Percentiles rank a stretch among this genome's conserved stretches.
Evolutionary conservation across 805 yeast species (phyloP).

Genomic region (Hanseniaspora vineae): DNA sequence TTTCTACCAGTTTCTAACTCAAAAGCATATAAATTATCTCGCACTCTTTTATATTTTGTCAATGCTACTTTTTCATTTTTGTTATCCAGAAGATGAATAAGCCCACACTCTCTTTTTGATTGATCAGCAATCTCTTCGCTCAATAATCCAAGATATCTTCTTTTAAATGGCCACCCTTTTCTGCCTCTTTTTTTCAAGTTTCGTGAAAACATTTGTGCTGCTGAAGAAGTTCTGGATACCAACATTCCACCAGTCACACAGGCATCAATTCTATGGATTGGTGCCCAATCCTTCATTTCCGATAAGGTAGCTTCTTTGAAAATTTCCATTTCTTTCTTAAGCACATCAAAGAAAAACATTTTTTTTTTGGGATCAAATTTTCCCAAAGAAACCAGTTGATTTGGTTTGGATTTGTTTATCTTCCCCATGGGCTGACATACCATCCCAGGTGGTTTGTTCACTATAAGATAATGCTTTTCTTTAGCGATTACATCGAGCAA

Average conservation of each 20-base stretch:
- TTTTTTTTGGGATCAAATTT: conserved; percentile 1
- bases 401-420: conserved; percentile 1
- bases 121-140: conserved; percentile 1
- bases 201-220: conserved; percentile 23
- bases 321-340: conserved; percentile 4
- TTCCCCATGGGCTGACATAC: conserved; percentile 21
- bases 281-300: conserved; percentile 11
- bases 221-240: conserved; percentile 22
- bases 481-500: neutral
- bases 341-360: conserved; percentile 12
- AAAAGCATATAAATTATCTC: conserved; percentile 15
- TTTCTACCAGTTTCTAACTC: conserved; percentile 28
- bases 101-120: conserved; percentile 4
- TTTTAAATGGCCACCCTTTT: conserved; percentile 21
- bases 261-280: conserved; percentile 28
- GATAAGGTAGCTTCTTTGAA: neutral
- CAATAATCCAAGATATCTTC: conserved; percentile 26
- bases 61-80: neutral
- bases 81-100: conserved; percentile 9
- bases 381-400: too few relatives aligned
- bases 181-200: conserved; percentile 25
- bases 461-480: conserved; percentile 16
- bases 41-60: conserved; percentile 11
- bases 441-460: conserved; percentile 27
- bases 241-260: conserved; percentile 30